A percentile compares a stretch with the other conserved stretches of the same genome.
These are phyloP conservation scores for Orbilia oligospora DNA, from an alignment of 2,329 filamentous ascomycete genomes.

Conservation along the genomic window DNA sequence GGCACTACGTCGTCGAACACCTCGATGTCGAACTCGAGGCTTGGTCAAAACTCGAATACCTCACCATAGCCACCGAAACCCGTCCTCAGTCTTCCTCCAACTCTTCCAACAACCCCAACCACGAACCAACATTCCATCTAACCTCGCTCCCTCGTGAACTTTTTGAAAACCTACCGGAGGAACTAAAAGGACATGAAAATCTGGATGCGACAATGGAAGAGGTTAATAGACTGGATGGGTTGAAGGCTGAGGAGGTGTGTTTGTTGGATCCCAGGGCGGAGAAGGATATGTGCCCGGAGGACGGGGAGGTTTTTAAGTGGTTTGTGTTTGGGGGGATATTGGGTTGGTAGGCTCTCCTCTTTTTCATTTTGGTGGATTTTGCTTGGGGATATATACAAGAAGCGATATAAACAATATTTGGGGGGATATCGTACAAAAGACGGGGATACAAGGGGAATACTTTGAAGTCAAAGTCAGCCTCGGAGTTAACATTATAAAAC, in stretches of 20 bases:
- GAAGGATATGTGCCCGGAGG: slow-evolving; percentile 84
- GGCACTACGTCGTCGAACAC: slow-evolving; percentile 68
- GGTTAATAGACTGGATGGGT: slow-evolving; percentile 83
- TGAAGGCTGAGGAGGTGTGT: slow-evolving; percentile 82
- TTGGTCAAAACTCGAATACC: slow-evolving; percentile 96
- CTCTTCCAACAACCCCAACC: slow-evolving; percentile 60
- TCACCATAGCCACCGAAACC: slow-evolving; percentile 86
- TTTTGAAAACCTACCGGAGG: slow-evolving; percentile 70
- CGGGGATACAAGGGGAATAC: background rate
- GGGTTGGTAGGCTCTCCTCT: slow-evolving; percentile 72
- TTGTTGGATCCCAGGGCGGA: slow-evolving; percentile 88
- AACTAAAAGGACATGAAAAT: slow-evolving; percentile 73
- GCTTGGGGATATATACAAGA: background rate
- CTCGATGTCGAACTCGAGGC: slow-evolving; percentile 92
- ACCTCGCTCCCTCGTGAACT: slow-evolving; percentile 82
- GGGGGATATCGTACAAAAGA: background rate
- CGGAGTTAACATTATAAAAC: background rate
- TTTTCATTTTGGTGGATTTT: slow-evolving; percentile 23
- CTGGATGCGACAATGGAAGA: slow-evolving; percentile 81
- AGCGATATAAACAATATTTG: slow-evolving; percentile 2
- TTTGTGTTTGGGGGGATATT: slow-evolving; percentile 97
- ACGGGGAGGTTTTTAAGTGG: slow-evolving; percentile 85
- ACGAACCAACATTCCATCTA: slow-evolving; percentile 78
- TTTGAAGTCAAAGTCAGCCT: background rate
- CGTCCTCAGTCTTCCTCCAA: slow-evolving; percentile 64